Conservation (phyloP, 345 rosid genomes). For the Populus simonii region DNA sequence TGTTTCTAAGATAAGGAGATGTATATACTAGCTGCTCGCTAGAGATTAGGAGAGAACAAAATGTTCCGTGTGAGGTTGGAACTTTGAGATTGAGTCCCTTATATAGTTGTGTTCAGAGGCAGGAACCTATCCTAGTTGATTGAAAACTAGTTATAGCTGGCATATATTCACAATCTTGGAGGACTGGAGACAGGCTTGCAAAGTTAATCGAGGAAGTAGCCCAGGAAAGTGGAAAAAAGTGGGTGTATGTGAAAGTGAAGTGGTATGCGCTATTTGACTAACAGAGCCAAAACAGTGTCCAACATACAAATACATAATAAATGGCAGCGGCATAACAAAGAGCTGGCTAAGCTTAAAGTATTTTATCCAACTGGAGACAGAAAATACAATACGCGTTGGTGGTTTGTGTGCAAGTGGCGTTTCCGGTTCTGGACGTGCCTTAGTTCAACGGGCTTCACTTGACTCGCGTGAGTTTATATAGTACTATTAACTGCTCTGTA, state of each 20-base stretch:
- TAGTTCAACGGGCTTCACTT: background rate
- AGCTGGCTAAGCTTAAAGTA: background rate
- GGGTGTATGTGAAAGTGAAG: background rate
- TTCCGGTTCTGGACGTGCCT: background rate
- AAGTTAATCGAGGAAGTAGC: background rate
- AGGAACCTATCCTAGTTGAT: background rate
- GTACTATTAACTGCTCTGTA: too few relatives aligned
- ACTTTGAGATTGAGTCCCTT: background rate
- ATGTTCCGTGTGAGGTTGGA: background rate
- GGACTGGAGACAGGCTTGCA: background rate
- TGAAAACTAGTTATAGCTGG: background rate
- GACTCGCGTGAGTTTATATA: background rate
- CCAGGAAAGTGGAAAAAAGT: background rate
- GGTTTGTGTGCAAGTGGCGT: background rate
- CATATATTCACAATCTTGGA: background rate
- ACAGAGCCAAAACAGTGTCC: background rate
- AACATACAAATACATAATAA: background rate
- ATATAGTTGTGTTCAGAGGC: background rate
- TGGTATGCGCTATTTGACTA: background rate
- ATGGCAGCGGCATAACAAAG: background rate
- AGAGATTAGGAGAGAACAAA: background rate
- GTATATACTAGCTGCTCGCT: background rate
- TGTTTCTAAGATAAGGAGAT: background rate
- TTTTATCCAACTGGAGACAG: background rate
- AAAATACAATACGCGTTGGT: background rate